Conservation (phyloP, 108 stramenopile genomes). For the Chaetoceros tenuissimus region DNA sequence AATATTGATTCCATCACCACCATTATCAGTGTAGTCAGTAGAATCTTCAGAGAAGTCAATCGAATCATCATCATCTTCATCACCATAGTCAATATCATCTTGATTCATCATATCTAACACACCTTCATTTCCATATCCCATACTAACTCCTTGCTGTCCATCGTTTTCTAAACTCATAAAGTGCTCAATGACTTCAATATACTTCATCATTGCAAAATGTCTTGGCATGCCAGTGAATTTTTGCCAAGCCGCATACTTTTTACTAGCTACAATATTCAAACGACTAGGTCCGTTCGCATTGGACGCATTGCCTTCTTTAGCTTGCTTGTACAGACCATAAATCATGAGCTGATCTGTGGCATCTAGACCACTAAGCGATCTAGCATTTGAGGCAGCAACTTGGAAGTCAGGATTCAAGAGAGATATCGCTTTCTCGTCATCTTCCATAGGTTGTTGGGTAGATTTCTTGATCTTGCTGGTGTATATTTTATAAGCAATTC, state of each 20-base stretch:
- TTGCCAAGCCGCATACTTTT: constrained; percentile 66
- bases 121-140: constrained; percentile 28
- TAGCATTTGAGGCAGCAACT: neutral
- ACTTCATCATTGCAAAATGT: constrained; percentile 42
- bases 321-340: constrained; percentile 88
- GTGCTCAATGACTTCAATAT: constrained; percentile 52
- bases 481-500: too few relatives aligned
- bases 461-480: too few relatives aligned
- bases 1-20: neutral
- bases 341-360: constrained; percentile 64
- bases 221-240: constrained; percentile 38
- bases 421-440: neutral
- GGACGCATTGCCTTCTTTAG: constrained; percentile 55
- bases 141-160: too few relatives aligned
- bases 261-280: constrained; percentile 47
- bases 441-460: neutral
- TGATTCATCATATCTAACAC: constrained; percentile 37
- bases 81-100: constrained; percentile 18
- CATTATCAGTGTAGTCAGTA: constrained; percentile 18
- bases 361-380: constrained; percentile 5
- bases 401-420: neutral
- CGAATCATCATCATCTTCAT: constrained; percentile 21
- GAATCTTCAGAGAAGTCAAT: constrained; percentile 19
- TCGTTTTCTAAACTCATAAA: constrained; percentile 20
- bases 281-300: constrained; percentile 17